Conservation (phyloP, 345 rosid species). For the Geranium rotundifolium region DNA sequence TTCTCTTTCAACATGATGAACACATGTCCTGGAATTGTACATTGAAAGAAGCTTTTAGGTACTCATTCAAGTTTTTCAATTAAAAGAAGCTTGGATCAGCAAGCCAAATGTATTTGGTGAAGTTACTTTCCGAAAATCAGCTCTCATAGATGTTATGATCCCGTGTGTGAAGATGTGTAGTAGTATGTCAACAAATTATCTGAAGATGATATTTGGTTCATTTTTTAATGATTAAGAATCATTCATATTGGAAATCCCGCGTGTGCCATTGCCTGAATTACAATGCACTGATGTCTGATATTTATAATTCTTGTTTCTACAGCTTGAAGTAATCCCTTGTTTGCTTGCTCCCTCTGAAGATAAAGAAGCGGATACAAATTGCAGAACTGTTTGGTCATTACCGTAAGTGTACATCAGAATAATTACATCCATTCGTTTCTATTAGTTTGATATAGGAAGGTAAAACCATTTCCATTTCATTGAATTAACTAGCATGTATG, state of each 20-base stretch:
- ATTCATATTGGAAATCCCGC: no score
- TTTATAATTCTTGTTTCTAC: conserved; percentile 27
- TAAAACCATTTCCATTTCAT: background rate
- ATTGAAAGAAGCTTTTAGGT: background rate
- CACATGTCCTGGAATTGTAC: background rate
- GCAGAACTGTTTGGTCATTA: conserved; percentile 56
- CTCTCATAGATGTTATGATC: no score
- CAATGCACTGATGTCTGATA: conserved; percentile 8
- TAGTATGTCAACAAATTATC: no score
- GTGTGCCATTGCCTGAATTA: no score
- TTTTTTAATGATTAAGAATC: no score
- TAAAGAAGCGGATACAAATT: conserved; percentile 16
- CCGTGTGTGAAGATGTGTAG: no score
- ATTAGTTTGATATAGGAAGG: background rate
- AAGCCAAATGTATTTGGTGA: no score
- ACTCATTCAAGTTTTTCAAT: background rate
- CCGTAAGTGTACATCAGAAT: conserved; percentile 45
- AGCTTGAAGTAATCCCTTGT: conserved; percentile 82
- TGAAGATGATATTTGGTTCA: no score
- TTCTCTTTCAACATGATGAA: background rate
- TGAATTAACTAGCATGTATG: background rate
- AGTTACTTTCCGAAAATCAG: no score
- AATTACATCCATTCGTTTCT: conserved; percentile 1
- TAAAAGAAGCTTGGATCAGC: no score
- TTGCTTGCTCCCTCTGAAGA: conserved; percentile 55